Conservation (phyloP, 78 protist genomes). For the Dictyostelium intermedium region DNA sequence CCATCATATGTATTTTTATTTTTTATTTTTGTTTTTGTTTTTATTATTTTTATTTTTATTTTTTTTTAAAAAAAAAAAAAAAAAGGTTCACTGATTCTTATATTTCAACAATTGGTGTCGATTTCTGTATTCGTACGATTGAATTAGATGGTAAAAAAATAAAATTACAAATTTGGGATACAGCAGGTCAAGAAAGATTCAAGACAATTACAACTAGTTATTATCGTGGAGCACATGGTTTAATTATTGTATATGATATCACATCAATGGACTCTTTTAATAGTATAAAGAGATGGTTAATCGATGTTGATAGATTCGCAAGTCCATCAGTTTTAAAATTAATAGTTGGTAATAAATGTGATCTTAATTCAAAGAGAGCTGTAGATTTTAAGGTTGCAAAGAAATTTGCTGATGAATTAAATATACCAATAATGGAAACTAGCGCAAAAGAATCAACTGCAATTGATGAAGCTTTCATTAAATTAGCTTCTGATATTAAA, state of each 20-base stretch:
- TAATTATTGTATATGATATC: constrained; percentile 80
- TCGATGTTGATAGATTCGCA: constrained; percentile 77
- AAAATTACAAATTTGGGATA: constrained; percentile 91
- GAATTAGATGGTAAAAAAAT: constrained; percentile 92
- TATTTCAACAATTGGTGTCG: constrained; percentile 96
- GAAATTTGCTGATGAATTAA: constrained; percentile 76
- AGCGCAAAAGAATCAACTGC: constrained; percentile 77
- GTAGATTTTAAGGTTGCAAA: constrained; percentile 71
- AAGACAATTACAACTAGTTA: constrained; percentile 84
- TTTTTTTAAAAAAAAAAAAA: too few relatives aligned
- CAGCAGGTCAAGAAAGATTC: constrained; percentile 92
- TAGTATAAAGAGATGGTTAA: constrained; percentile 81
- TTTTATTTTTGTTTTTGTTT: too few relatives aligned
- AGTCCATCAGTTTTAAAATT: constrained; percentile 59
- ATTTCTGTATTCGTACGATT: constrained; percentile 94
- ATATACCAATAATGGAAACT: constrained; percentile 74
- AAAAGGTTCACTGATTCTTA: constrained; percentile 82
- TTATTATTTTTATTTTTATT: too few relatives aligned
- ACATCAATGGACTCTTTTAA: constrained; percentile 66
- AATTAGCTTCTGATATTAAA: constrained; percentile 63
- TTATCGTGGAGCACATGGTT: constrained; percentile 91
- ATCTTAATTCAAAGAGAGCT: constrained; percentile 53
- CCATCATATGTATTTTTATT: too few relatives aligned
- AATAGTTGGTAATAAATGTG: constrained; percentile 79
- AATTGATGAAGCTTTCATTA: constrained; percentile 68